Base-by-base conservation (phyloP, 108 stramenopile species). In the Conticribra weissflogii region DNA sequence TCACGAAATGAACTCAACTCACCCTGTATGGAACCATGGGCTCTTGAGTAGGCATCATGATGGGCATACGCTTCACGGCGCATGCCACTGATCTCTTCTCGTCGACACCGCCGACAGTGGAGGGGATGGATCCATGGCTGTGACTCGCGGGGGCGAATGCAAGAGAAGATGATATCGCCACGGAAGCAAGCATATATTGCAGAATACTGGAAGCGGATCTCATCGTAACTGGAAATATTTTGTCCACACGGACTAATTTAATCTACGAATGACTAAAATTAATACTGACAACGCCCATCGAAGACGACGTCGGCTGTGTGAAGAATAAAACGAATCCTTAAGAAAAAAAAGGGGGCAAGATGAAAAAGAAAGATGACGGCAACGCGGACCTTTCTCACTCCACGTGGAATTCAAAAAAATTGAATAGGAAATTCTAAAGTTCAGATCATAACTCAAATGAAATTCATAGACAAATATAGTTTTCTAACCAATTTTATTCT, bases 21-120 rank as follows among this genome's bases (percentile, higher is more conserved):
- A 86, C 88, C 78, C 63, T 83, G 79, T 87, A 93, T 16, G 92
- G 92, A 50, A 93, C 92, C 83, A 90, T 83, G 28, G 92, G 92
- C 34, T 88, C 87, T 57, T 85, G 78, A 41, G 79, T 86, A 2
- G 92, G 92, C 92, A 93, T 93, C 57, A 59, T 65, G 50, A 93
- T 87, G 51, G 88, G 72, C 25, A 83, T 81, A 22, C 91, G 77
- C 49, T 69, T 73, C 16, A 71, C 77, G 23, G 68, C 62, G 14
- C 69, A 49, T 16, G 69, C 55, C 32, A 62, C 34, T 36, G 66
- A 34, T 21, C 34, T 24, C 59, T 36, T 25, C 33, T 59, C n/a
- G 17, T 45, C 17, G 23, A 15, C 27, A 15, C 25, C 41, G n/a
- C 23, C 25, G n/a, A 49, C 12, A n/a, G 61, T 14, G 34, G 15